phyloP scores from a whole-genome alignment of 2,329 filamentous ascomycete genomes.

The Aureobasidium sp. region DNA sequence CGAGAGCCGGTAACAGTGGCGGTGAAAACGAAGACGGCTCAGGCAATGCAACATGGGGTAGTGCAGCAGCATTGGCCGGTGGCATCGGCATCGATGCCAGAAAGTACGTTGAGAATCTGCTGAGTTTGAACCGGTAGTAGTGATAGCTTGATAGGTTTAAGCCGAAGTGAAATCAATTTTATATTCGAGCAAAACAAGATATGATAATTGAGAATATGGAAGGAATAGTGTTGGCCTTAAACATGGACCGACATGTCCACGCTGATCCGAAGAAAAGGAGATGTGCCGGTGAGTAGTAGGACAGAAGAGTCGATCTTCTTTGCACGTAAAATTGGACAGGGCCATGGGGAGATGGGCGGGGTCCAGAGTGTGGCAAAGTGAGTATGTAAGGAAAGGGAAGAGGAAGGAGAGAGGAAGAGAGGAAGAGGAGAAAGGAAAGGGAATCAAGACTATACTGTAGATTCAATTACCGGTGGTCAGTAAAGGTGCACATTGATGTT shows the following conservation, averaged over 20 bases:
- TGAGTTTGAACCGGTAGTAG: slow-evolving; percentile 48
- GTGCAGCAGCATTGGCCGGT: slow-evolving; percentile 54
- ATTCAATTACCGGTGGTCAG: background rate
- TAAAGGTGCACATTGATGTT: background rate
- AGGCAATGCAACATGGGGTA: slow-evolving; percentile 40
- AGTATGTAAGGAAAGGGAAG: background rate
- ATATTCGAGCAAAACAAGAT: too few relatives aligned
- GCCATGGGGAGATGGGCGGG: background rate
- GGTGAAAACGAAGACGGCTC: slow-evolving; percentile 20
- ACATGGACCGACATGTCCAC: slow-evolving; percentile 64
- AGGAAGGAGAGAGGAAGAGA: background rate
- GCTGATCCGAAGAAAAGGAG: slow-evolving; percentile 24
- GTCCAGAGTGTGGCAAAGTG: slow-evolving; percentile 11
- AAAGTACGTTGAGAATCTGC: slow-evolving; percentile 62
- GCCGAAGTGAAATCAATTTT: too few relatives aligned
- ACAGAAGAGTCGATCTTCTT: slow-evolving; percentile 52
- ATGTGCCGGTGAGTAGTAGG: slow-evolving; percentile 35
- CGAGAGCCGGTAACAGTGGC: slow-evolving; percentile 19
- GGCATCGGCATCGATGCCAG: slow-evolving; percentile 71
- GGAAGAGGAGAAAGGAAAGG: too few relatives aligned
- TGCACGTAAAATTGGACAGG: slow-evolving; percentile 36
- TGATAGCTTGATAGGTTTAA: too few relatives aligned
- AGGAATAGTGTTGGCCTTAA: slow-evolving; percentile 43
- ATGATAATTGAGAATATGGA: background rate
- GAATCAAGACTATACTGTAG: too few relatives aligned